Base-by-base conservation (phyloP, 305 asterid species). In the Stenogyne calaminthoides region DNA sequence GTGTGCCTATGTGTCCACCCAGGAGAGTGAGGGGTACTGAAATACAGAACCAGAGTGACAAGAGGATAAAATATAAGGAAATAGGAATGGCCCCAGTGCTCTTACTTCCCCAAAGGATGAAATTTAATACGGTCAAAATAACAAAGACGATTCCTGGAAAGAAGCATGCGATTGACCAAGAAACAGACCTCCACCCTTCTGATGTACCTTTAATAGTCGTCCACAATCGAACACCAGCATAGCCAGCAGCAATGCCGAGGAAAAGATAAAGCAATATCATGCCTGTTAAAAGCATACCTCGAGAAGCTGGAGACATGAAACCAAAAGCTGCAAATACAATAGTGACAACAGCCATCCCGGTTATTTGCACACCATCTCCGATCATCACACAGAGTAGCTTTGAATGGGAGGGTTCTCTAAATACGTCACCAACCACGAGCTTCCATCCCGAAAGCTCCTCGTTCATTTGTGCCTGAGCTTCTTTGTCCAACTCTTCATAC, bases 371-470 rank as follows among this genome's bases (percentile, higher is more conserved):
- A 61, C 97, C 97, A 80, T 91, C 86, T 44, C 88, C 97, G 18
- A 91, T 82, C 97, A 89, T 91, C 52, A 91, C 87, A 69, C 89
- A 87, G 3, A 89, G 90, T 63, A 91, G 83, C 67, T 81, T 88
- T 1, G 91, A 79, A 78, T 88, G 84, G 64, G 79, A 78, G 12
- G 97, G 97, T 72, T 88, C 96, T 71, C 96, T 76, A 74, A 91
- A 91, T 10, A 91, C 96, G 80, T 91, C 97, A 73, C 95, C 97
- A 1, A 91, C 95, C 65, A 91, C 97, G 67, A 91, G 95, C 78
- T 91, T 91, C 97, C 97, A 91, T 37, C 97, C 96, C 1, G 97
- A 89, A 71, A 91, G 91, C 76, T 91, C 97, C 79, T 89, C 97
- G 40, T 91, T 89, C 96, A 91, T 89, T 83, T 89, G 93, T 9